Percentiles rank a stretch among this genome's conserved stretches.
Conservation (phyloP, 1,284 basidiomycete genomes). For the Entoloma clypeatum region DNA sequence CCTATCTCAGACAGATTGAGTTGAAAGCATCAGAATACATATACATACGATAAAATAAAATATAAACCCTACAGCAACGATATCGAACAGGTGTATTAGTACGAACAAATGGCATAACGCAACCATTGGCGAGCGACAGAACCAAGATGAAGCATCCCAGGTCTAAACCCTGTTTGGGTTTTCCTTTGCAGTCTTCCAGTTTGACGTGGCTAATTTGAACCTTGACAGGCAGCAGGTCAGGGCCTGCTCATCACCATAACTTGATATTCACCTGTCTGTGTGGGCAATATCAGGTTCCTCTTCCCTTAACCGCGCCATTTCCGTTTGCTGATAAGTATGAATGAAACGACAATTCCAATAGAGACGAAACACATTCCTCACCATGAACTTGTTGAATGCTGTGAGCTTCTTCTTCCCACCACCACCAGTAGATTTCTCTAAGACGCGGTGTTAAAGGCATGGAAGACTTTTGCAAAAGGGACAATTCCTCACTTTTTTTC, state of each 20-base stretch:
- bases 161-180: conserved; percentile 48
- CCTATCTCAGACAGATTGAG: too few relatives aligned
- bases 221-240: conserved; percentile 32
- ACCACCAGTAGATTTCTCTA: conserved; percentile 35
- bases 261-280: conserved; percentile 54
- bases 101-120: conserved; percentile 1
- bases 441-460: conserved; percentile 8
- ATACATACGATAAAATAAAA: conserved; percentile 17
- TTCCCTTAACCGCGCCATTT: conserved; percentile 72
- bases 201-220: conserved; percentile 69
- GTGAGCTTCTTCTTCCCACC: conserved; percentile 48
- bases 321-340: conserved; percentile 53
- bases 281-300: conserved; percentile 65
- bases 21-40: background rate
- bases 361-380: conserved; percentile 18
- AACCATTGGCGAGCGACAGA: conserved; percentile 3
- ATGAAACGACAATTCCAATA: conserved; percentile 9
- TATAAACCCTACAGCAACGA: conserved; percentile 19
- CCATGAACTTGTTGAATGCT: conserved; percentile 78
- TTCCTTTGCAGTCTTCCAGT: conserved; percentile 73
- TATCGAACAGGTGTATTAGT: conserved; percentile 11
- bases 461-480: conserved; percentile 4
- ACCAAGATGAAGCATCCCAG: conserved; percentile 4
- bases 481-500: conserved; percentile 36
- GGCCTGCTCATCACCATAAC: background rate